Conservation (phyloP, 169 alveolate species). For the Cryptosporidium canis region DNA sequence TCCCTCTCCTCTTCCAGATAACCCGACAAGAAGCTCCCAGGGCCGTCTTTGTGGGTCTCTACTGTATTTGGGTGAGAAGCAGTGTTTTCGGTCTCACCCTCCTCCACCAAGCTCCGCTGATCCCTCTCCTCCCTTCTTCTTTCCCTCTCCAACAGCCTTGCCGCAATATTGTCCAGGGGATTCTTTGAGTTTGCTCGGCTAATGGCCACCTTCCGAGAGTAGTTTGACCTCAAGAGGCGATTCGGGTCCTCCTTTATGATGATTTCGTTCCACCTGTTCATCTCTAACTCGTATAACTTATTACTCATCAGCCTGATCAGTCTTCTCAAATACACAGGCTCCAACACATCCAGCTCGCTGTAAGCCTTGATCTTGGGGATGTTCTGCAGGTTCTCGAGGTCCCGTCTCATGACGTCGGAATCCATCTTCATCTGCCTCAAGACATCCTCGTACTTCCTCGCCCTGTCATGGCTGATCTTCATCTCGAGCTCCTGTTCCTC, state of each 20-base stretch:
- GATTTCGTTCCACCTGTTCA: constrained; percentile 42
- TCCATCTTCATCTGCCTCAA: constrained; percentile 7
- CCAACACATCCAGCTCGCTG: constrained; percentile 59
- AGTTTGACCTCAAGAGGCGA: background rate
- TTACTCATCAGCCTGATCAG: constrained; percentile 27
- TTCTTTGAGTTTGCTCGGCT: background rate
- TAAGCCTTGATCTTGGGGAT: constrained; percentile 69
- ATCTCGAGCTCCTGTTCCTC: constrained; percentile 43
- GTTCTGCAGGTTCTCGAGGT: constrained; percentile 35
- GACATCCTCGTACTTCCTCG: constrained; percentile 17
- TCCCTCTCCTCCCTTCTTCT: constrained; percentile 1
- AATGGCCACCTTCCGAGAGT: background rate
- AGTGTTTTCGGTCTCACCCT: background rate
- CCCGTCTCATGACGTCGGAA: background rate
- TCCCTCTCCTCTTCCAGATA: background rate
- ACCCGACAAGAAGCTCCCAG: background rate
- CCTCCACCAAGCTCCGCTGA: background rate
- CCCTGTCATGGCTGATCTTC: background rate
- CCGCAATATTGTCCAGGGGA: background rate
- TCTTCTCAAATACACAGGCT: constrained; percentile 56
- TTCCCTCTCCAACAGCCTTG: constrained; percentile 7
- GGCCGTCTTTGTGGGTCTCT: background rate
- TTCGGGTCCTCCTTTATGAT: constrained; percentile 35
- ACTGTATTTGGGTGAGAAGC: background rate
- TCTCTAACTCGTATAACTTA: constrained; percentile 36